These are phyloP conservation scores for Cadophora luteo-olivacea DNA, from an alignment of 2,329 filamentous ascomycete species.

Conservation along the genomic window DNA sequence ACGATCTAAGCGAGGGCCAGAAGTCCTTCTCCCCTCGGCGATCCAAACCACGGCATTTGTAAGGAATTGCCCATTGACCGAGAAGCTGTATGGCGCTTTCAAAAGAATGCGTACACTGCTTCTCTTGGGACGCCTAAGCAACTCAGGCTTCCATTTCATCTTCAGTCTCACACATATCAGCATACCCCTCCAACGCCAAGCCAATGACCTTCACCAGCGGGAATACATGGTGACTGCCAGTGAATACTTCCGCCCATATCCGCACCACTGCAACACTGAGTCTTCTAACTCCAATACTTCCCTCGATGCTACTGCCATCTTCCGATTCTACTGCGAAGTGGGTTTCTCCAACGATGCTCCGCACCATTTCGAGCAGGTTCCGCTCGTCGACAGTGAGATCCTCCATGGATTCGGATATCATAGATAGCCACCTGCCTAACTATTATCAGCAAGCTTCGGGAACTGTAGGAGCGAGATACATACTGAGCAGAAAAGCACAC, in stretches of 20 bases:
- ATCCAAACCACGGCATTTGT: not conserved
- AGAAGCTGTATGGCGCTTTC: no score
- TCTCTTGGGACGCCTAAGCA: not conserved
- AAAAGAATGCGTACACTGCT: not conserved
- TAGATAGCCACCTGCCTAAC: conserved; percentile 21
- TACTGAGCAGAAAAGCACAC: conserved; percentile 64
- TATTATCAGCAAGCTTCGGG: not conserved
- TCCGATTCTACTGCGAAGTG: conserved; percentile 67
- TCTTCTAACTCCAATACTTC: conserved; percentile 52
- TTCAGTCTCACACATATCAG: conserved; percentile 17
- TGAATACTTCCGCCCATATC: conserved; percentile 68
- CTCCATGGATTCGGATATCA: conserved; percentile 14
- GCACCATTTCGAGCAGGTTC: conserved; percentile 60
- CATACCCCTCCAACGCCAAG: conserved; percentile 51
- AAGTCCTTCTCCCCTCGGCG: not conserved
- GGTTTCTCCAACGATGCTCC: conserved; percentile 66
- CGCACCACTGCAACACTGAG: conserved; percentile 63
- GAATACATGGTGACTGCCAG: conserved; percentile 66
- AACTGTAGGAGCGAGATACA: conserved; percentile 44
- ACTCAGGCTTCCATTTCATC: conserved; percentile 2
- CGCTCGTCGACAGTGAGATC: conserved; percentile 61
- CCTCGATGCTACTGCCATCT: conserved; percentile 38
- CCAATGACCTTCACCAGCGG: conserved; percentile 66
- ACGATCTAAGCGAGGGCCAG: not conserved
- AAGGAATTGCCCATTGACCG: not conserved